A percentile compares a stretch with the other conserved stretches of the same genome.
Evolutionary conservation across 495 filamentous ascomycete species (phyloP).

Genomic region (Aspergillus affinis): DNA sequence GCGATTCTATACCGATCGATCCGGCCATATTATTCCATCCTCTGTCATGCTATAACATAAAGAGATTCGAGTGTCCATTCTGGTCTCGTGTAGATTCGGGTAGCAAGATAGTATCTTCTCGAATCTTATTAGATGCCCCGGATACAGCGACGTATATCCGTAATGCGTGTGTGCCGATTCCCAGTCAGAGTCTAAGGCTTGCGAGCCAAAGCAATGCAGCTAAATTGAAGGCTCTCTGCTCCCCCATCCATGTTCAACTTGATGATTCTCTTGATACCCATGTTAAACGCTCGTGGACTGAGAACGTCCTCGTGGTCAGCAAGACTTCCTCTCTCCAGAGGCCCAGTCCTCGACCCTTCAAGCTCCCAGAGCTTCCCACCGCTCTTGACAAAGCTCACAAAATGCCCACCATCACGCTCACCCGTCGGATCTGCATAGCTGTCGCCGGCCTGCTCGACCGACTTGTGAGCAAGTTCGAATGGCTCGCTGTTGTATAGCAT

Average conservation of each 20-base stretch:
- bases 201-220: conserved; percentile 3
- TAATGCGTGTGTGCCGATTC: no score
- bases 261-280: conserved; percentile 3
- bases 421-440: neutral
- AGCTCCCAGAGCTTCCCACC: conserved; percentile 13
- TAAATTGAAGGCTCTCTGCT: neutral
- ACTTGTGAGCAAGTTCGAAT: conserved; percentile 12
- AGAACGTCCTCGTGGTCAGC: conserved; percentile 11
- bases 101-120: no score
- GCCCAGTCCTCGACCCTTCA: conserved; percentile 12
- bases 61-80: no score
- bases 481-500: conserved; percentile 10
- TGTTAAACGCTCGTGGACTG: conserved; percentile 8
- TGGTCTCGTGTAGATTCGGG: no score
- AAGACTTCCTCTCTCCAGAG: conserved; percentile 6
- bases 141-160: no score
- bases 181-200: no score
- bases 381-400: conserved; percentile 13
- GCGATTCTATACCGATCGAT: no score
- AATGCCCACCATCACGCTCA: conserved; percentile 11
- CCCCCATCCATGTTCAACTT: neutral
- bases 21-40: no score
- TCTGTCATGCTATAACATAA: no score
- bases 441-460: conserved; percentile 8
- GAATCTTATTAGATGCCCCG: no score